Evolutionary conservation across 148 eudicot genomes (phyloP), one percentile per base, ranked within the genome.

Genomic region (Camellia sinensis): DNA sequence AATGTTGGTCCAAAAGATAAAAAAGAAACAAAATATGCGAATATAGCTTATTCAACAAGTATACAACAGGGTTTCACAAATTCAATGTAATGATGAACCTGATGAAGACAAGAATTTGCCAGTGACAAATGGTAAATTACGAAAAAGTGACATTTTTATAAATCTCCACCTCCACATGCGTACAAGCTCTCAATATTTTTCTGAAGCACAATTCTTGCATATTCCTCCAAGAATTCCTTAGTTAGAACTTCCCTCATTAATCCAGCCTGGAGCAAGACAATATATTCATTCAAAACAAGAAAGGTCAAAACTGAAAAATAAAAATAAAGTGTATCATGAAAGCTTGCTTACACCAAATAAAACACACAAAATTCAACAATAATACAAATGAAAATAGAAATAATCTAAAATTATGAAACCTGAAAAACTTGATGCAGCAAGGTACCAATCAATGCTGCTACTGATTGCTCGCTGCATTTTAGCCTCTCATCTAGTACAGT

Each of bases 401-500:
- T 13, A 46, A 71, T 3, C 44, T 64, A 40, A 41, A 13, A 63
- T 69, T 71, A 40, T 69, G 29, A 40, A 67, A 97, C 99, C 98
- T 94, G 98, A 87, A 91, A 97, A 59, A 97, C 81, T 88, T 97
- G 99, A 81, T 97, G 99, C 82, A 97, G 84, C 82, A 97, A 79
- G 70, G 95, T 97, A 67, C 99, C 99, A 69, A 84, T 88, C 82
- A 97, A 86, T 80, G 98, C 97, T 82, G 98, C 92, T 82, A 83
- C 81, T 71, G 98, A 89, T 50, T 89, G 88, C 79, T 97, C 99
- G 71, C 75, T 82, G 71, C 85, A 53, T 85, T 87, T 97, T 75
- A 97, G 78, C 88, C 98, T 97, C 85, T 97, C 98, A 78, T 97
- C 99, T 80, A 97, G 80, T 79, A 94, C 95, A 72, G 98, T 84